phyloP scores from a whole-genome alignment of 345 rosid genomes.

The Rhizophora mangle region DNA sequence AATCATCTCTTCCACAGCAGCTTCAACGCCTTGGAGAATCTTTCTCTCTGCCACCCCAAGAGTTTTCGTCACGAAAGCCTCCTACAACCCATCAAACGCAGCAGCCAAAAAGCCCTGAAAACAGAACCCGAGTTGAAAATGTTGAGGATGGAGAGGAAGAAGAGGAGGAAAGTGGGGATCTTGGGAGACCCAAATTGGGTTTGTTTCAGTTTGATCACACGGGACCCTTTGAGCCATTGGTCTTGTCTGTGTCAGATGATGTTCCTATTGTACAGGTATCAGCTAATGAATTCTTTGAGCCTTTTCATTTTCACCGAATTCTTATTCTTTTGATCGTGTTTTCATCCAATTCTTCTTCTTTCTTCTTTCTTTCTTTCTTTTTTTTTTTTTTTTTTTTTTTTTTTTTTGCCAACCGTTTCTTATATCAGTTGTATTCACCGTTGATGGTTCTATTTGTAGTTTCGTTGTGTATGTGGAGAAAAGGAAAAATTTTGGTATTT shows the following conservation, averaged over 20 bases:
- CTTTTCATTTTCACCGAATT: neutral
- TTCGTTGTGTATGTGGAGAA: too few relatives aligned
- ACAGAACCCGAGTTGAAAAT: constrained; percentile 20
- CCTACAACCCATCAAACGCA: constrained; percentile 13
- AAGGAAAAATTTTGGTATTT: too few relatives aligned
- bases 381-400: too few relatives aligned
- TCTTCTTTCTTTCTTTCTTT: too few relatives aligned
- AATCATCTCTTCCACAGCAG: constrained; percentile 69
- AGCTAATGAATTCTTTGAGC: neutral
- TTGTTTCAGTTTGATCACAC: constrained; percentile 59
- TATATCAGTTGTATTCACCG: too few relatives aligned
- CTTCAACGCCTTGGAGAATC: constrained; percentile 71
- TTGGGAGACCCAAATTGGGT: constrained; percentile 58
- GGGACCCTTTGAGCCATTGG: constrained; percentile 78
- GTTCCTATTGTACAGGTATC: constrained; percentile 62
- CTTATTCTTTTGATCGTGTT: neutral
- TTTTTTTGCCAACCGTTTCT: too few relatives aligned
- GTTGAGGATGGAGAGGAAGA: constrained; percentile 23
- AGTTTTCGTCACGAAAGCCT: constrained; percentile 14
- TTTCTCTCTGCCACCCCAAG: constrained; percentile 29
- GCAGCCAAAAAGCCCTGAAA: neutral
- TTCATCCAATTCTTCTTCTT: too few relatives aligned
- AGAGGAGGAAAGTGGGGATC: constrained; percentile 33
- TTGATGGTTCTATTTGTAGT: too few relatives aligned
- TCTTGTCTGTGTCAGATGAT: constrained; percentile 56